These are phyloP conservation scores for Priceomyces carsonii DNA, from an alignment of 805 yeast species.

Conservation along the genomic window DNA sequence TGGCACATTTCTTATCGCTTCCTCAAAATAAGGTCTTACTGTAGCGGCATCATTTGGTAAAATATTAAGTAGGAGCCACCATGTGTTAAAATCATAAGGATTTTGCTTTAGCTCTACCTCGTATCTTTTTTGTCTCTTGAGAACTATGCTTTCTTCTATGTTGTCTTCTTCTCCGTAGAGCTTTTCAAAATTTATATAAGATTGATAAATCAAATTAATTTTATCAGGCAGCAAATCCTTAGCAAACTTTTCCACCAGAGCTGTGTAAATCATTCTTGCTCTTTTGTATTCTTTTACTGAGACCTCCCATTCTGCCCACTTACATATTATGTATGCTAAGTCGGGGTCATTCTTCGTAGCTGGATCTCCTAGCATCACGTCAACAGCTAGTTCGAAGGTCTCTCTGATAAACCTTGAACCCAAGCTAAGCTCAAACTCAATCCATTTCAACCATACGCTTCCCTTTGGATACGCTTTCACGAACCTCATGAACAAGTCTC, in stretches of 20 bases:
- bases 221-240: slow-evolving; percentile 28
- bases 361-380: slow-evolving; percentile 37
- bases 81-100: slow-evolving; percentile 67
- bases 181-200: slow-evolving; percentile 61
- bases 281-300: slow-evolving; percentile 60
- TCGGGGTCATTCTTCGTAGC: slow-evolving; percentile 17
- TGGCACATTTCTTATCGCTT: slow-evolving; percentile 46
- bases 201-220: slow-evolving; percentile 32
- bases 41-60: slow-evolving; percentile 33
- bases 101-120: slow-evolving; percentile 45
- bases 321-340: slow-evolving; percentile 38
- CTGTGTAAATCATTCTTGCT: slow-evolving; percentile 55
- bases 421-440: slow-evolving; percentile 58
- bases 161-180: slow-evolving; percentile 57
- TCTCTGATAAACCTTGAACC: slow-evolving; percentile 49
- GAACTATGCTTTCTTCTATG: slow-evolving; percentile 51
- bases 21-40: slow-evolving; percentile 32
- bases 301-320: slow-evolving; percentile 76
- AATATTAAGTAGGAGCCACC: slow-evolving; percentile 76
- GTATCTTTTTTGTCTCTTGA: slow-evolving; percentile 58
- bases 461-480: slow-evolving; percentile 34
- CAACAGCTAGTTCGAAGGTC: slow-evolving; percentile 68
- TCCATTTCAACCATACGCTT: slow-evolving; percentile 75
- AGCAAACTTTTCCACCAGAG: slow-evolving; percentile 40
- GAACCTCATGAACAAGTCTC: slow-evolving; percentile 59